Conservation (phyloP, 2,329 filamentous ascomycete species). For the Malbranchea zuffiana region DNA sequence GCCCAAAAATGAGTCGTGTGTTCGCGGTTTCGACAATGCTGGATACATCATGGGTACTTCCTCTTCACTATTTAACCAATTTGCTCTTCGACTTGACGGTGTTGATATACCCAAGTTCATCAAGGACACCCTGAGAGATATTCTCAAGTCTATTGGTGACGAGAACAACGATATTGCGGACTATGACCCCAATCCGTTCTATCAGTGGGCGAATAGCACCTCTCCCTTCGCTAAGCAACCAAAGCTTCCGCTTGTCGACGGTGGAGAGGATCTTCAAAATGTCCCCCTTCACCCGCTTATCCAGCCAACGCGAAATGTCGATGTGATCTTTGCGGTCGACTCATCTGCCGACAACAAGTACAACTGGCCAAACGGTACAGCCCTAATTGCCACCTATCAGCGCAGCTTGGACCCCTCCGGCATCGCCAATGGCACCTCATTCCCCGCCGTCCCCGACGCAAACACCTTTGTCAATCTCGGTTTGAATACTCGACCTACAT, state of each 20-base stretch:
- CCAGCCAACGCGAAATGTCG: constrained; percentile 58
- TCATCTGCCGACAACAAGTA: constrained; percentile 59
- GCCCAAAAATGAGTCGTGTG: constrained; percentile 47
- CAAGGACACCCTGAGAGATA: constrained; percentile 38
- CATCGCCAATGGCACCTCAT: constrained; percentile 56
- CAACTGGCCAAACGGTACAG: constrained; percentile 67
- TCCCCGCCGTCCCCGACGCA: constrained; percentile 60
- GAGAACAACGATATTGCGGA: constrained; percentile 61
- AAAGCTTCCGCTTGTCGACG: constrained; percentile 62
- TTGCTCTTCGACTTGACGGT: constrained; percentile 55
- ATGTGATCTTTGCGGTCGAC: constrained; percentile 73
- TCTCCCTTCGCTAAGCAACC: constrained; percentile 46
- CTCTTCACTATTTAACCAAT: constrained; percentile 71
- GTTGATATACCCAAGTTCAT: constrained; percentile 42
- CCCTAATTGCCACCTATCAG: constrained; percentile 62
- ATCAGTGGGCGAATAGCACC: constrained; percentile 47
- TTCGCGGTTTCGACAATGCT: constrained; percentile 70
- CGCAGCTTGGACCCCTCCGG: constrained; percentile 46
- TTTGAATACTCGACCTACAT: constrained; percentile 61
- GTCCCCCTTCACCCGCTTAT: constrained; percentile 69
- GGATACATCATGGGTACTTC: constrained; percentile 81
- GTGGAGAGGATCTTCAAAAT: constrained; percentile 67
- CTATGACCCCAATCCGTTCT: constrained; percentile 68
- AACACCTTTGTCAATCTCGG: constrained; percentile 72
- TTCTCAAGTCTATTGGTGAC: constrained; percentile 47